These are phyloP conservation scores for Podila epigama DNA, from an alignment of 192 early-diverging fungal genomes.

Conservation along the genomic window DNA sequence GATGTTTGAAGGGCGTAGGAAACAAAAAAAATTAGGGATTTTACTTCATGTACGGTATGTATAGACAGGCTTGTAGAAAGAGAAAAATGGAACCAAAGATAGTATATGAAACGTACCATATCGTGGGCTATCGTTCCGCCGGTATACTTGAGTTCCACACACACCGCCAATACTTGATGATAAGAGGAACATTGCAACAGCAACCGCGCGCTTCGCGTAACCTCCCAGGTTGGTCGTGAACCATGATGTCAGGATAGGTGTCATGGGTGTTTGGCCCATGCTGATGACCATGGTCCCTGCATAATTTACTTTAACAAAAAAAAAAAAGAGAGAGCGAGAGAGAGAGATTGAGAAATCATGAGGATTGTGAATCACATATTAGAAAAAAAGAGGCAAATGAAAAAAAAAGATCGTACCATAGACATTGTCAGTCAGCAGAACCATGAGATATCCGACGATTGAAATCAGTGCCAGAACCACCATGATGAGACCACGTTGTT, in stretches of 20 bases:
- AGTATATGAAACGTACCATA: slow-evolving; percentile 13
- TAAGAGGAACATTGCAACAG: slow-evolving; percentile 28
- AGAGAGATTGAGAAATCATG: not conserved
- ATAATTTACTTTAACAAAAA: slow-evolving; percentile 14
- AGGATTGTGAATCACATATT: not conserved
- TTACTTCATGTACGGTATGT: not conserved
- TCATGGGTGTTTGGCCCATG: slow-evolving; percentile 33
- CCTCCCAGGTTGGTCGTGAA: slow-evolving; percentile 42
- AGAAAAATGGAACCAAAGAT: not conserved
- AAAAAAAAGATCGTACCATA: slow-evolving; percentile 11
- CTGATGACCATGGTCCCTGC: slow-evolving; percentile 17
- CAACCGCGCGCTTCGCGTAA: slow-evolving; percentile 16
- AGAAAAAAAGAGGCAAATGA: not conserved
- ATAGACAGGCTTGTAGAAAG: not conserved
- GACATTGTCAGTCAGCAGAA: slow-evolving; percentile 19
- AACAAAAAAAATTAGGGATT: not conserved
- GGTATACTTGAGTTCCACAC: slow-evolving; percentile 20
- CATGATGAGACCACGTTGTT: slow-evolving; percentile 28
- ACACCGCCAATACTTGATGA: slow-evolving; percentile 22
- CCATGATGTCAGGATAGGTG: slow-evolving; percentile 32
- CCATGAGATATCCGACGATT: slow-evolving; percentile 19
- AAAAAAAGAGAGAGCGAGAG: not conserved
- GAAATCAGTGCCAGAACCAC: slow-evolving; percentile 11
- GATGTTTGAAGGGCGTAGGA: not conserved
- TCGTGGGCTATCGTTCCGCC: slow-evolving; percentile 3